phyloP scores from a whole-genome alignment of 352 stramenopile species.

The Phytophthora podocarpi region DNA sequence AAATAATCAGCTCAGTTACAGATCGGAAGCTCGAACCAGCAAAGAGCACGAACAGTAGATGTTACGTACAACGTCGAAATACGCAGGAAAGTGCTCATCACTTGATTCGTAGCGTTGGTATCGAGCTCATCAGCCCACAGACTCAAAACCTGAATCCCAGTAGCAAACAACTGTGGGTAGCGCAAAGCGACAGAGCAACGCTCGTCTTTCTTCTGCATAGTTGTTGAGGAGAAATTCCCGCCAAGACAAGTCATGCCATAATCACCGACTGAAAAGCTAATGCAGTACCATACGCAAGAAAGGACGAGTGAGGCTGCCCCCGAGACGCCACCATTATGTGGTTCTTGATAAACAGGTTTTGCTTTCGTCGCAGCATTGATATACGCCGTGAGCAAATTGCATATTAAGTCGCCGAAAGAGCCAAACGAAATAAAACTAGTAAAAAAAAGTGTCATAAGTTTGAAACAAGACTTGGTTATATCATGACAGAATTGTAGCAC shows the following conservation, averaged over 20 bases:
- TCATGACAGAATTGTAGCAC: neutral
- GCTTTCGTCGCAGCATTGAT: neutral
- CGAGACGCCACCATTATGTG: neutral
- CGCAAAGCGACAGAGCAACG: slow-evolving; percentile 3
- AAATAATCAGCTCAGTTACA: slow-evolving; percentile 5
- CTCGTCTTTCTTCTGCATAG: neutral
- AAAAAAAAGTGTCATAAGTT: slow-evolving; percentile 1
- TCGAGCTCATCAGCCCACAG: slow-evolving; percentile 20
- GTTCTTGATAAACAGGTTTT: neutral
- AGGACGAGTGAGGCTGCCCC: slow-evolving; percentile 4
- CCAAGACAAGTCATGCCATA: slow-evolving; percentile 4
- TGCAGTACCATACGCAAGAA: slow-evolving; percentile 32
- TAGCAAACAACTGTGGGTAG: slow-evolving; percentile 26
- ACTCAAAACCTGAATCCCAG: slow-evolving; percentile 40
- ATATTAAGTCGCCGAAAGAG: slow-evolving; percentile 24
- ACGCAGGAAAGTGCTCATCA: slow-evolving; percentile 17
- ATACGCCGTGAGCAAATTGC: slow-evolving; percentile 5
- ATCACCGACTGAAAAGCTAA: slow-evolving; percentile 31
- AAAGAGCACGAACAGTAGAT: neutral
- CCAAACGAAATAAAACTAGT: slow-evolving; percentile 31
- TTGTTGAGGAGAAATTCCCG: neutral
- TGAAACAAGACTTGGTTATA: neutral
- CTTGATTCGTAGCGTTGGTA: neutral
- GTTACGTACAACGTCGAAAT: slow-evolving; percentile 33
- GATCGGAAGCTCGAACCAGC: neutral